Base-by-base conservation (phyloP, 2,329 filamentous ascomycete genomes). In the Escovopsis sp. region DNA sequence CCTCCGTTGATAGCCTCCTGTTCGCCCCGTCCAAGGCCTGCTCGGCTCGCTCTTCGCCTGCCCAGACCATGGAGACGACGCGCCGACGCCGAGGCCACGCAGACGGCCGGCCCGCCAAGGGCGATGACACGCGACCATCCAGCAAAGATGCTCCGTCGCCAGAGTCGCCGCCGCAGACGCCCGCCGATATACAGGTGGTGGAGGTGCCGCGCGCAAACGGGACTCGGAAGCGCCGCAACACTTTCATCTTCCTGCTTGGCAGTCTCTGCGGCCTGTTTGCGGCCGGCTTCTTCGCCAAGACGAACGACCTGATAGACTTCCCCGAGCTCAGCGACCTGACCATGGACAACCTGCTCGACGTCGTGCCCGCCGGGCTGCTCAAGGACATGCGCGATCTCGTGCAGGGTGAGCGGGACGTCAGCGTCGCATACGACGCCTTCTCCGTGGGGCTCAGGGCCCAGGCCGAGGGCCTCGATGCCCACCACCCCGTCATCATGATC, bases 401-500 rank as follows among this genome's bases (percentile, higher is more conserved):
- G 59, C 84, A 85, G 67, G 80, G 82, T 54, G 88, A 96, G 63
- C 81, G 85, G 50, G 86, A 93, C 51, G 64, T 70, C 36, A 76
- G 85, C 36, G 81, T 94, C 49, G 83, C 82, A 54, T 32, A 32
- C 63, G 91, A 98, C 65, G 85, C 88, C 6, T 98, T 98, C 57
- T 77, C 87, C 1, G 84, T 96, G 38, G 93, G 91, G 5, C 65
- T 91, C 28, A 84, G 93, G 54, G 81, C 88, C 18, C 79, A 79
- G 34, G 67, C 79, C 4, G 83, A 95, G 59, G 93, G 93, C 1
- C 71, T 96, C 15, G 61, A 73, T 39, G 89, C 85, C 12, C 73
- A 84, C 45, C 87, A 95, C 53, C 86, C 91, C 1, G 80, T 98
- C 47, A 84, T 98, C 49, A 96, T 98, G 89, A 80, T 98, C 9